Percentiles rank a stretch among this genome's conserved stretches.
These are phyloP conservation scores for Nicotiana paniculata DNA, from an alignment of 257 asterid species.

Conservation along the genomic window DNA sequence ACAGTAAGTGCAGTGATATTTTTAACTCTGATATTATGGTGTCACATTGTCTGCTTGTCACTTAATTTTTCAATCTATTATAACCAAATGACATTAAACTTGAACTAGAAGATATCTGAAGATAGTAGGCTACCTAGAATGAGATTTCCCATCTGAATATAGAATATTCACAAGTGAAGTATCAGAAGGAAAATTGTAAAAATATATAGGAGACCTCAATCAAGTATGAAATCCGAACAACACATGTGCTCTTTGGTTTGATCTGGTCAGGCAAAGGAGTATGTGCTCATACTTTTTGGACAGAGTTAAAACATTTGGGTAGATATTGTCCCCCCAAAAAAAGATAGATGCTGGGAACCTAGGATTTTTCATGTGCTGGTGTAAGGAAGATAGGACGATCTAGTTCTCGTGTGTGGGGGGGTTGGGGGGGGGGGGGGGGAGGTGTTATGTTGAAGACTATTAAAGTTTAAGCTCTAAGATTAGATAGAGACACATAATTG, in stretches of 20 bases:
- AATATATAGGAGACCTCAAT: not conserved
- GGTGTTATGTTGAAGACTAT: not conserved
- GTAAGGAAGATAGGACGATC: not conserved
- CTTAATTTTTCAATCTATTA: not conserved
- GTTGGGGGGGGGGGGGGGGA: too few relatives aligned
- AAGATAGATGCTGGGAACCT: not conserved
- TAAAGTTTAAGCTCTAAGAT: not conserved
- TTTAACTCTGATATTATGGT: not conserved
- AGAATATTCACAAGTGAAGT: not conserved
- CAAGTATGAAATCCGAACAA: not conserved
- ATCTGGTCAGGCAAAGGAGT: not conserved
- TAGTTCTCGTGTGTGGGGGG: too few relatives aligned
- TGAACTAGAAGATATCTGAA: not conserved
- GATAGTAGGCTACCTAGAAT: not conserved
- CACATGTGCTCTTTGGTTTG: not conserved
- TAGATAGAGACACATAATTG: not conserved
- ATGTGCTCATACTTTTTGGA: not conserved
- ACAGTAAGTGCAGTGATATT: conserved; percentile 46
- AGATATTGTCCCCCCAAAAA: not conserved
- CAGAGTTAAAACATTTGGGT: not conserved
- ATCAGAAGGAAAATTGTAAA: not conserved
- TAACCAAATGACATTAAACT: not conserved
- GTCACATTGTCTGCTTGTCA: not conserved
- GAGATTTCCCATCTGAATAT: not conserved
- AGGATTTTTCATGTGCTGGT: not conserved